Base-by-base conservation (phyloP, 208 protist species). In the Crithidia sp. region DNA sequence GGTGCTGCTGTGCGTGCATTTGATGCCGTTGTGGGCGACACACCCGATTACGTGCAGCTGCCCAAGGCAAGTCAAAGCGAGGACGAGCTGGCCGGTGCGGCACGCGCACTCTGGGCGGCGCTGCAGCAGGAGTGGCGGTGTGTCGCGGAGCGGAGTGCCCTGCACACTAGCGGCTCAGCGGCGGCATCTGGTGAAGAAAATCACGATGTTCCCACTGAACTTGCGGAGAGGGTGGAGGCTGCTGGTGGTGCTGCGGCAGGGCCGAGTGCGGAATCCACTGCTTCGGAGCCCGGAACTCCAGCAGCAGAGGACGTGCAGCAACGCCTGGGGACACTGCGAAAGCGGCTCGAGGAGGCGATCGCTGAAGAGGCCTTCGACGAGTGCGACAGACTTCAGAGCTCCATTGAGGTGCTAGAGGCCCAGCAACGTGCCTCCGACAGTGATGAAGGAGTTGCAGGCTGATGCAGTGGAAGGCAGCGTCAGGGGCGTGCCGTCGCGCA, bases 71-170 rank as follows among this genome's bases (percentile, higher is more conserved):
- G 39, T n/a, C 45, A 67, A 7, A 60, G 71, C 7, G 17, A 37
- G 13, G 76, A 81, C 17, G 66, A 76, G 60, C 60, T 82, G 37
- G 70, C 62, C 2, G 71, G 58, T 28, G 72, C 64, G 3, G 64
- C 39, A 19, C 56, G n/a, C 2, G 45, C 13, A 14, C 47, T 82
- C 2, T 45, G 41, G 71, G 37, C 0, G 2, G 60, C 71, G 36
- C 36, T 77, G 10, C 64, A 50, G 36, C 52, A 60, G 36, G 77
- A 82, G 45, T 70, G 64, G 68, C 17, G 57, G 53, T 60, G 60
- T 45, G 49, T 49, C 12, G 14, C 36, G 19, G 47, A 67, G 53
- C n/a, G 14, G 36, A 43, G 13, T 14, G 40, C 36, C 8, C 49
- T 7, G 54, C 55, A 7, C 0, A 37, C 13, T 0, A 7, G 3